These are phyloP conservation scores for Pseudogymnoascus sp. DNA, from an alignment of 2,329 filamentous ascomycete genomes.

Conservation along the genomic window DNA sequence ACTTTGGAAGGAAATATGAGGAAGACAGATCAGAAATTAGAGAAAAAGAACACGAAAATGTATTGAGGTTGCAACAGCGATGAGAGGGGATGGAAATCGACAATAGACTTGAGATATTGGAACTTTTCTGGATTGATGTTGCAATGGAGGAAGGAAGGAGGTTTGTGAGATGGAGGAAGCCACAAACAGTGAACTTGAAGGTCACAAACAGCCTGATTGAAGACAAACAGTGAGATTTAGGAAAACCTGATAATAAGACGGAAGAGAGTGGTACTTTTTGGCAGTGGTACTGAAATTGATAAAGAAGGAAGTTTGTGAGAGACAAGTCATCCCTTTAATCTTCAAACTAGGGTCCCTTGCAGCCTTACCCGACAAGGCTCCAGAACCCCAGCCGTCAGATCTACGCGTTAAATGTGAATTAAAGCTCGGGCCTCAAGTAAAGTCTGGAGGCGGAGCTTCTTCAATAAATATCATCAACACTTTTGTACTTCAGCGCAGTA, in stretches of 20 bases:
- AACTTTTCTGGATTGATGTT: neutral
- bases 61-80: neutral
- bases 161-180: neutral
- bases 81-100: neutral
- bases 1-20: neutral
- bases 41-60: neutral
- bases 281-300: neutral
- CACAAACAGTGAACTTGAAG: neutral
- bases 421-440: constrained; percentile 2
- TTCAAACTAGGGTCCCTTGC: neutral
- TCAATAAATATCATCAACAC: neutral
- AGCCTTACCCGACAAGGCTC: neutral
- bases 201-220: neutral
- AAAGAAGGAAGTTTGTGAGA: neutral
- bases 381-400: constrained; percentile 1
- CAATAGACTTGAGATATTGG: neutral
- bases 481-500: neutral
- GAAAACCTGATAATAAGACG: neutral
- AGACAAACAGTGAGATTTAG: neutral
- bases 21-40: neutral
- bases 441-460: constrained; percentile 5
- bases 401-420: neutral
- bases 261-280: neutral
- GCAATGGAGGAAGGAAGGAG: neutral
- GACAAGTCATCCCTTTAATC: neutral